phyloP scores from a whole-genome alignment of 2,329 filamentous ascomycete genomes.

The Ascochyta fabae region DNA sequence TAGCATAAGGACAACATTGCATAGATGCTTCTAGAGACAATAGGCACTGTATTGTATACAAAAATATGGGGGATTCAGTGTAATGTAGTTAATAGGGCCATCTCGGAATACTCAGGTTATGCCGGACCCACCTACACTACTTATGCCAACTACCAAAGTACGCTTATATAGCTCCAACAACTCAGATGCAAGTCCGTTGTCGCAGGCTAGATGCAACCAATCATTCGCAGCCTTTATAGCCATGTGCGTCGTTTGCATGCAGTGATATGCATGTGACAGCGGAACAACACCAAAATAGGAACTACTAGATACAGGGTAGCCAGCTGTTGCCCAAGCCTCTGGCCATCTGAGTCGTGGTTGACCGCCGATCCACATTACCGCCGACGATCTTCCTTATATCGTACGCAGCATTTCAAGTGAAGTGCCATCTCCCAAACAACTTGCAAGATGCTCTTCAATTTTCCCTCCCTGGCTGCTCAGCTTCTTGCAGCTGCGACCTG shows the following conservation, averaged over 20 bases:
- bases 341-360: background rate
- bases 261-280: constrained; percentile 8
- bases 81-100: no score
- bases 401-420: background rate
- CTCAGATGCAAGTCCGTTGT: background rate
- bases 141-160: no score
- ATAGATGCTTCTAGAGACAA: no score
- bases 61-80: no score
- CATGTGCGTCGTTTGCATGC: constrained; percentile 8
- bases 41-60: no score
- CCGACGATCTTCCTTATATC: background rate
- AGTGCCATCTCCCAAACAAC: background rate
- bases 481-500: constrained; percentile 29
- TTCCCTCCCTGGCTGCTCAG: constrained; percentile 30
- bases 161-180: background rate
- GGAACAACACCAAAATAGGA: constrained; percentile 5
- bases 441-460: constrained; percentile 32
- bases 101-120: no score
- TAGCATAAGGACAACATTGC: no score
- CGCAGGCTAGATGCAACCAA: background rate
- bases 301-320: background rate
- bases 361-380: background rate
- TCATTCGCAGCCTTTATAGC: background rate
- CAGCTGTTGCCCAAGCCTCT: background rate
- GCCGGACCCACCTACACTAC: no score